These are phyloP conservation scores for Podaxis sp. DNA, from an alignment of 768 basidiomycete genomes.

Conservation along the genomic window DNA sequence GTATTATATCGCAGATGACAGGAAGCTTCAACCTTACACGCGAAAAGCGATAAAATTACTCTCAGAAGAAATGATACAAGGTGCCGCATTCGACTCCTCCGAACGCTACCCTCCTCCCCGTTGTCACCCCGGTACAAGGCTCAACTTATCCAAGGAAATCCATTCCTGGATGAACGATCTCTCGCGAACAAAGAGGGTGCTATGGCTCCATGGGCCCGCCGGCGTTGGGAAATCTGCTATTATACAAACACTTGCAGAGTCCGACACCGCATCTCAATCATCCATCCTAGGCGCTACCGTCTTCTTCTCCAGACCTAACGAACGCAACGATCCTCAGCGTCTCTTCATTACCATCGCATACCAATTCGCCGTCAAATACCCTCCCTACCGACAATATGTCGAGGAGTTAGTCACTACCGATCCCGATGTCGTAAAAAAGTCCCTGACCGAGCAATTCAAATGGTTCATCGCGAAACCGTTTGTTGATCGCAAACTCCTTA, in stretches of 20 bases:
- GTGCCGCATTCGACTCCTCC: constrained; percentile 11
- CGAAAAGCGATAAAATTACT: not conserved
- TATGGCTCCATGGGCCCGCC: constrained; percentile 3
- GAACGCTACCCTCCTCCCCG: constrained; percentile 6
- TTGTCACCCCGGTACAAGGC: constrained; percentile 8
- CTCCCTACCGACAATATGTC: constrained; percentile 9
- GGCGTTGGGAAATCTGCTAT: constrained; percentile 15
- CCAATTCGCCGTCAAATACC: constrained; percentile 19
- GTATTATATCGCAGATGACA: not conserved
- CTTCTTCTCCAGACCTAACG: constrained; percentile 21
- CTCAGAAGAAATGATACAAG: not conserved
- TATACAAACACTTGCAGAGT: constrained; percentile 11
- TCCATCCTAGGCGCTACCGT: constrained; percentile 15
- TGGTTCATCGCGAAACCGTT: constrained; percentile 19
- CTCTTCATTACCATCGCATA: constrained; percentile 24
- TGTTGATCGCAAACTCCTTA: not conserved
- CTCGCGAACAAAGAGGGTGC: not conserved
- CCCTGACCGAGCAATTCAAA: constrained; percentile 14
- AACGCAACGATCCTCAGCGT: constrained; percentile 1
- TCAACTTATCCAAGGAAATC: not conserved
- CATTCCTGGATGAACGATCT: not conserved
- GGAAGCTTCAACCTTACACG: not conserved
- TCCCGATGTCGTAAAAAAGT: constrained; percentile 15
- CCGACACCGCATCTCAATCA: not conserved
- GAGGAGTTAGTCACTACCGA: constrained; percentile 4